Percentiles rank a stretch among this genome's conserved stretches.
Conservation (phyloP, 2,329 filamentous ascomycete species). For the Tolypocladium ophioglossoides region DNA sequence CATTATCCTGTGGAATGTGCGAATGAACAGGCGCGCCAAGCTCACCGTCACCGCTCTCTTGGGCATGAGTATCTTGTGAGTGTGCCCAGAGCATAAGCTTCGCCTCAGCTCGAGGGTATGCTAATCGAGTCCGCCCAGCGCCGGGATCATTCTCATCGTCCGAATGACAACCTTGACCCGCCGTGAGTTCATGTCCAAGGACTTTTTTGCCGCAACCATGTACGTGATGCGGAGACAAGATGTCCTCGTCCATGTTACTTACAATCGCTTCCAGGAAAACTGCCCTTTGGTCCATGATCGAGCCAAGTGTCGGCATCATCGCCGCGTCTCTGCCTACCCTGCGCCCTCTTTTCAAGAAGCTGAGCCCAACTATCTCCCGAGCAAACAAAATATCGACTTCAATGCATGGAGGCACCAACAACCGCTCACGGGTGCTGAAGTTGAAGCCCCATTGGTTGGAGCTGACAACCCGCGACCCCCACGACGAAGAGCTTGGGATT, state of each 20-base stretch:
- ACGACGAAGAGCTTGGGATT: not conserved
- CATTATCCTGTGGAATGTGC: slow-evolving; percentile 1
- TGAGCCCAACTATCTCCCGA: not conserved
- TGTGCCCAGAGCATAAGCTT: not conserved
- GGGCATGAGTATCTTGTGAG: slow-evolving; percentile 4
- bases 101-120: not conserved
- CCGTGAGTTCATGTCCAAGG: not conserved
- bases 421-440: not conserved
- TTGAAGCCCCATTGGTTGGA: slow-evolving; percentile 1
- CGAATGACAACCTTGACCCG: slow-evolving; percentile 1
- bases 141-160: not conserved
- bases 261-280: not conserved
- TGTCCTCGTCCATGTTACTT: not conserved
- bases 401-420: not conserved
- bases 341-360: slow-evolving; percentile 3
- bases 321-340: slow-evolving; percentile 4
- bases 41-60: slow-evolving; percentile 1
- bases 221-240: not conserved
- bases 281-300: slow-evolving; percentile 3
- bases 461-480: not conserved
- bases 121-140: not conserved
- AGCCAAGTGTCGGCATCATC: slow-evolving; percentile 2
- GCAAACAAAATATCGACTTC: not conserved
- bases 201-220: slow-evolving; percentile 1
- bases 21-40: slow-evolving; percentile 1